Conservation (phyloP, 177 flowering plant genomes). For the Vitis hybrid region DNA sequence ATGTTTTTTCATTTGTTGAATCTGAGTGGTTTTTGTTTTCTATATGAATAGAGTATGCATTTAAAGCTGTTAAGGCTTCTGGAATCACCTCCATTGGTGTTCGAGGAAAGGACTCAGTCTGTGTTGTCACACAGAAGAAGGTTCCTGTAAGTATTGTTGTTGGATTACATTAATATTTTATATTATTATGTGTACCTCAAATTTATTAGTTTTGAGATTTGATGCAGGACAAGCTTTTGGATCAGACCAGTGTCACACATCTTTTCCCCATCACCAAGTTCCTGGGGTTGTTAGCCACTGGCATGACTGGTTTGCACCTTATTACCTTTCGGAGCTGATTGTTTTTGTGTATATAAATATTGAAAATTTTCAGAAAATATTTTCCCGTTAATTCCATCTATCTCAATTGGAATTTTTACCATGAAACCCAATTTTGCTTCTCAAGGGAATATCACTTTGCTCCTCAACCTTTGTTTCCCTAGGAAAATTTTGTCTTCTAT, state of each 20-base stretch:
- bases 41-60: slow-evolving; percentile 69
- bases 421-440: too few species aligned
- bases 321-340: background rate
- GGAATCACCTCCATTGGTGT: slow-evolving; percentile 91
- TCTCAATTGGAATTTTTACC: too few species aligned
- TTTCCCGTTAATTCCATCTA: too few species aligned
- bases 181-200: background rate
- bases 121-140: slow-evolving; percentile 92
- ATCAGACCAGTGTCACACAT: slow-evolving; percentile 89
- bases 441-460: too few species aligned
- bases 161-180: background rate
- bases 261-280: slow-evolving; percentile 85
- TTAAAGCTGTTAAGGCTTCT: slow-evolving; percentile 82
- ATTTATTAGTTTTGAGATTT: background rate
- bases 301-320: slow-evolving; percentile 76
- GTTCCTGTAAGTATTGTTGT: slow-evolving; percentile 62
- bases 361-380: background rate
- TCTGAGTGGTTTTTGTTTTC: background rate
- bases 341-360: background rate
- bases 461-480: background rate
- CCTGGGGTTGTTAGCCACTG: slow-evolving; percentile 89
- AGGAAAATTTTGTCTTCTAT: background rate
- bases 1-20: background rate
- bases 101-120: slow-evolving; percentile 80
- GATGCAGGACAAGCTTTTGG: slow-evolving; percentile 93